Base-by-base conservation (phyloP, 169 alveolate species). In the Plasmodium sp. region DNA sequence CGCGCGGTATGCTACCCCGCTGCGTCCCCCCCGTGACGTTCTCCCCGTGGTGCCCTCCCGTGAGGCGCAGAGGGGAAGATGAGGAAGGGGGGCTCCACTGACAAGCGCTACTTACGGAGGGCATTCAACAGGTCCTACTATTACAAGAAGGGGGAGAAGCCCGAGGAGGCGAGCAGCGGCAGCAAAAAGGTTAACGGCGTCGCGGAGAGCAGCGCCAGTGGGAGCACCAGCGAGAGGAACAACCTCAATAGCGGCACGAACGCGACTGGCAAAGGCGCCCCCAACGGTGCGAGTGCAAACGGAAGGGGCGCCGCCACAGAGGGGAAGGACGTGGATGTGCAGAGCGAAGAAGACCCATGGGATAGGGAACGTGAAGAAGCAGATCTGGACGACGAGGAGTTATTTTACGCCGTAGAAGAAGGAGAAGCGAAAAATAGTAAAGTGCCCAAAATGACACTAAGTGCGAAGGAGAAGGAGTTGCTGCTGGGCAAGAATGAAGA, bases 31-130 rank as follows among this genome's bases (percentile, higher is more conserved):
- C 41, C 41, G 41, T 22, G 27, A 22, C 27, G 27, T 22, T 22
- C 27, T 22, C 27, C 27, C 41, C 4, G 62, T 0, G 3, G 3
- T 16, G 62, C 14, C n/a, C 58, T 16, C n/a, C 58, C 39, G 27
- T 31, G 39, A 27, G 9, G 27, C 22, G 27, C 27, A 27, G 9
- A 9, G 45, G 34, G 27, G 43, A 83, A 75, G 62, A 88, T 88
- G 94, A 85, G 62, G 67, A 88, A 81, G 82, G 90, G 83, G 62
- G 74, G 86, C 4, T 56, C 83, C 22, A 77, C 18, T 62, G 94
- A 88, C 5, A 88, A 88, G 39, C 36, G 90, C 16, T 88, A 62
- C 36, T n/a, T 80, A 80, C 62, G 90, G 54, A 33, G 90, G 34
- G 27, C 75, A 5, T 80, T 80, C 62, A 88, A 74, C 71, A 77